These are phyloP conservation scores for Przewalskia tangutica DNA, from an alignment of 257 asterid species.

Conservation along the genomic window DNA sequence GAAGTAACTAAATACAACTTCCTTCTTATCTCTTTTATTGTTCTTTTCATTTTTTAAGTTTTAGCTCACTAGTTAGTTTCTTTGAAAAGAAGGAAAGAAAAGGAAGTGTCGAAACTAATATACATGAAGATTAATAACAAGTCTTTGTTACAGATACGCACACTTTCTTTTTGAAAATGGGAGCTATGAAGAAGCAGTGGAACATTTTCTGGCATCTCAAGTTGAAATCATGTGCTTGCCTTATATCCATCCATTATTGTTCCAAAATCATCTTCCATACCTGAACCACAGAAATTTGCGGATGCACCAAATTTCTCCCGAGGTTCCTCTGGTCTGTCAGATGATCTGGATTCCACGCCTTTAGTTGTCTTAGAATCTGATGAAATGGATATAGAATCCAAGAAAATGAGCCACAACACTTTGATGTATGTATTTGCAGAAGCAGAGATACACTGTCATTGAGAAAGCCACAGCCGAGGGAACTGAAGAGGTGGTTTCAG, in stretches of 20 bases:
- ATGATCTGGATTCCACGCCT: conserved; percentile 61
- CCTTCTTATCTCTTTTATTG: neutral
- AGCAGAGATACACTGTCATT: conserved; percentile 58
- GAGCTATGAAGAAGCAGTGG: conserved; percentile 95
- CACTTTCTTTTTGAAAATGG: conserved; percentile 88
- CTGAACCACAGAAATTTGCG: conserved; percentile 68
- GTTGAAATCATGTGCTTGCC: conserved; percentile 82
- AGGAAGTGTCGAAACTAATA: neutral
- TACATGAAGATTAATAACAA: conserved; percentile 5
- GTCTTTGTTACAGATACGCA: conserved; percentile 60
- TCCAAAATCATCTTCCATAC: conserved; percentile 73
- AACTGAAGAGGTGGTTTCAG: conserved; percentile 97
- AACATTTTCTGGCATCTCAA: conserved; percentile 87
- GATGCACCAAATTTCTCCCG: conserved; percentile 63
- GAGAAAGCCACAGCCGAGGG: conserved; percentile 98
- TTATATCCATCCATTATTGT: conserved; percentile 74
- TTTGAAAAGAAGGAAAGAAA: neutral
- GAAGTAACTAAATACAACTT: neutral
- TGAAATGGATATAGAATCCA: conserved; percentile 72
- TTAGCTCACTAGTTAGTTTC: neutral
- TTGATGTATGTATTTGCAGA: conserved; percentile 91
- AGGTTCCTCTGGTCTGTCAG: conserved; percentile 84
- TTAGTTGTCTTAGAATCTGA: conserved; percentile 47
- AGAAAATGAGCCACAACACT: conserved; percentile 89
- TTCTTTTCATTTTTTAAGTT: neutral